These are phyloP conservation scores for Sclerotinia subarctica DNA, from an alignment of 2,329 filamentous ascomycete genomes.

Conservation along the genomic window DNA sequence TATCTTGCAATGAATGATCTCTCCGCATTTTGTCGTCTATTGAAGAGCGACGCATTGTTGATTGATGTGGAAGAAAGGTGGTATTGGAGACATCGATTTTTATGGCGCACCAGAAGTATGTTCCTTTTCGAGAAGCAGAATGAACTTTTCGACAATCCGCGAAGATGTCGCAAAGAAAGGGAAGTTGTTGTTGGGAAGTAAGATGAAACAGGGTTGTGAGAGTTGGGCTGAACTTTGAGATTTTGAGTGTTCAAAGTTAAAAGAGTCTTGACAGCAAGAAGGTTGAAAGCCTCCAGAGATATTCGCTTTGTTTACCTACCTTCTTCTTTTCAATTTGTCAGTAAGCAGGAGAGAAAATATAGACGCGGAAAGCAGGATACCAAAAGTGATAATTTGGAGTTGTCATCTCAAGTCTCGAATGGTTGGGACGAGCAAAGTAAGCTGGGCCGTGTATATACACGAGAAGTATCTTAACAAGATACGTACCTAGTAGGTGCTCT, in stretches of 20 bases:
- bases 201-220: neutral
- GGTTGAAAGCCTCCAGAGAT: neutral
- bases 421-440: neutral
- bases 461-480: too few species aligned
- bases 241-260: neutral
- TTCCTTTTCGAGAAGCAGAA: neutral
- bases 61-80: neutral
- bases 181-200: neutral
- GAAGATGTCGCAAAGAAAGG: neutral
- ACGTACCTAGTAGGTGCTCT: too few species aligned
- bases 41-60: neutral
- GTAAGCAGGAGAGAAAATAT: neutral
- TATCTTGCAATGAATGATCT: too few species aligned
- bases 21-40: neutral
- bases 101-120: too few species aligned
- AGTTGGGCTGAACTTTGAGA: neutral
- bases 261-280: neutral
- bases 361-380: neutral
- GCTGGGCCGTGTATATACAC: neutral
- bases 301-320: neutral
- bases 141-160: neutral
- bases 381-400: neutral
- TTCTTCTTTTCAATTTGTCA: neutral
- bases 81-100: neutral
- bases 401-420: neutral